Evolutionary conservation across 169 alveolate species (phyloP).

Genomic region (Plasmodium vivax): DNA sequence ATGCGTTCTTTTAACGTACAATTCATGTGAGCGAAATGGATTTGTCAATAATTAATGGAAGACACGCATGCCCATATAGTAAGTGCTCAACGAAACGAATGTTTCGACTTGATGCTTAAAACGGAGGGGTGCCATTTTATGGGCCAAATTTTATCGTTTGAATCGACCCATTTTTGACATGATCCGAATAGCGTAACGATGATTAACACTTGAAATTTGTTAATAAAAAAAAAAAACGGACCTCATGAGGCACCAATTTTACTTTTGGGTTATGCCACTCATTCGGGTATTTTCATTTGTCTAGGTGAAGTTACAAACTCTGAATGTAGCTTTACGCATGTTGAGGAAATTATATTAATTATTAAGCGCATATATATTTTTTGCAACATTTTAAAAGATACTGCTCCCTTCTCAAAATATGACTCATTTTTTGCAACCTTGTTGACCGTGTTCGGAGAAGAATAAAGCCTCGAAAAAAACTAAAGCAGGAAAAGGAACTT

Average conservation of each 20-base stretch:
- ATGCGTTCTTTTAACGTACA: too few species aligned
- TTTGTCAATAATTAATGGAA: too few species aligned
- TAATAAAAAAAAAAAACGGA: neutral
- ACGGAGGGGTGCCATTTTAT: too few species aligned
- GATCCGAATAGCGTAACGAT: neutral
- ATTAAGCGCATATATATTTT: neutral
- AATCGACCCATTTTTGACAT: neutral
- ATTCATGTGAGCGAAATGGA: too few species aligned
- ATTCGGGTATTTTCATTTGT: neutral
- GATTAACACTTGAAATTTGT: neutral
- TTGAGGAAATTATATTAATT: neutral
- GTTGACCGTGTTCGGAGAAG: neutral
- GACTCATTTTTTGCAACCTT: neutral
- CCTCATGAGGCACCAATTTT: neutral
- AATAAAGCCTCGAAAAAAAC: neutral
- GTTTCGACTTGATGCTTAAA: too few species aligned
- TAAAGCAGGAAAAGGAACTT: neutral
- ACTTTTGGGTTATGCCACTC: neutral
- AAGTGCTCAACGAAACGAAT: too few species aligned
- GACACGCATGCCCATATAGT: too few species aligned
- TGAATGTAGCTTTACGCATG: neutral
- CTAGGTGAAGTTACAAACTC: neutral
- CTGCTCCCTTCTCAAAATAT: neutral
- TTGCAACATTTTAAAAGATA: neutral
- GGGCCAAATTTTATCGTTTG: too few species aligned